These are phyloP conservation scores for Penicillium sp. DNA, from an alignment of 2,329 filamentous ascomycete species.

Conservation along the genomic window DNA sequence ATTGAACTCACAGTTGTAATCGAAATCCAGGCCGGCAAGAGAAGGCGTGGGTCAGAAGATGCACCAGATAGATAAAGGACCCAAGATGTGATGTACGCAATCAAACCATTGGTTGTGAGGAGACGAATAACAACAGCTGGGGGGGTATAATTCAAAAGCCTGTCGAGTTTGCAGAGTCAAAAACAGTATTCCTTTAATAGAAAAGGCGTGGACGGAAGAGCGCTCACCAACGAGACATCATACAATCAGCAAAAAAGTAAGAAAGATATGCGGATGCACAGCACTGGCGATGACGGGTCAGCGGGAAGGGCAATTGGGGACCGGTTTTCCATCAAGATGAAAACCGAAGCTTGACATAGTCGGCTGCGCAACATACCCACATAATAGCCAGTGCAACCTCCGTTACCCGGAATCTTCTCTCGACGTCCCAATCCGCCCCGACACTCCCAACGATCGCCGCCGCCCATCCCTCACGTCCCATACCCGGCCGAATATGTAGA, in stretches of 20 bases:
- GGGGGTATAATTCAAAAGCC: conserved; percentile 84
- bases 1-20: conserved; percentile 68
- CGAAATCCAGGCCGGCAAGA: conserved; percentile 77
- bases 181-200: neutral
- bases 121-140: conserved; percentile 78
- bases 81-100: conserved; percentile 75
- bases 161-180: conserved; percentile 35
- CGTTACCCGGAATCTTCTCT: conserved; percentile 61
- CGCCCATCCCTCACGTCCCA: conserved; percentile 48
- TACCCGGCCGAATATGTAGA: conserved; percentile 53
- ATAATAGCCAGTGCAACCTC: conserved; percentile 74
- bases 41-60: conserved; percentile 70
- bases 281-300: conserved; percentile 57
- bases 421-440: conserved; percentile 49
- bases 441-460: conserved; percentile 44
- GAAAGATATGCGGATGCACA: conserved; percentile 77
- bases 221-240: conserved; percentile 78
- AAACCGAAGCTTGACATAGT: neutral
- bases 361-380: conserved; percentile 63
- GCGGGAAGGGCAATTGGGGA: conserved; percentile 2
- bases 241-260: conserved; percentile 82
- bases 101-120: conserved; percentile 73
- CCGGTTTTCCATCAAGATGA: neutral
- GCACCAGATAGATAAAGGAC: conserved; percentile 73
- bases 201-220: neutral